These are phyloP conservation scores for Durotheca rogersii DNA, from an alignment of 495 filamentous ascomycete genomes.

Conservation along the genomic window DNA sequence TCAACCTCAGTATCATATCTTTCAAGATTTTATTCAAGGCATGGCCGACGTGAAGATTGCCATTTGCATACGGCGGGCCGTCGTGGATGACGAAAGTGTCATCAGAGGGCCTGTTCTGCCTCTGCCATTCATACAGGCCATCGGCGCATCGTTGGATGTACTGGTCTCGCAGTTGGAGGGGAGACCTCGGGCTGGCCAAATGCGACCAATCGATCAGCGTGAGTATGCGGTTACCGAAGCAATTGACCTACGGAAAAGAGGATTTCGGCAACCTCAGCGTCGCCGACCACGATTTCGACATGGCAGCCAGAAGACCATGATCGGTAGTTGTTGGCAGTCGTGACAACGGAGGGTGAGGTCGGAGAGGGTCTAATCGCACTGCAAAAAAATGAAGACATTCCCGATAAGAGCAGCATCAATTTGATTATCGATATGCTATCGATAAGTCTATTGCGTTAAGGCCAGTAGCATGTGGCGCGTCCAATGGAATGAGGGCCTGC, in stretches of 20 bases:
- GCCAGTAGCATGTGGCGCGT: too few species aligned
- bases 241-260: conserved; percentile 47
- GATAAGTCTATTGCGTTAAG: too few species aligned
- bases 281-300: conserved; percentile 52
- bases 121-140: conserved; percentile 86
- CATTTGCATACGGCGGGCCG: conserved; percentile 97
- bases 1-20: conserved; percentile 81
- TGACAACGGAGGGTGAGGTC: too few species aligned
- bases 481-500: too few species aligned
- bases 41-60: conserved; percentile 92
- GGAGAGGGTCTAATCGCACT: conserved; percentile 11
- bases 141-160: conserved; percentile 81
- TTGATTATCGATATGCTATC: conserved; percentile 13
- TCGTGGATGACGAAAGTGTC: conserved; percentile 83
- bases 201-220: conserved; percentile 26
- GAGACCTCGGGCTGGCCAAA: conserved; percentile 47
- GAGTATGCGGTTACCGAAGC: neutral
- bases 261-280: conserved; percentile 53
- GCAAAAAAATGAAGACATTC: conserved; percentile 1
- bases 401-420: neutral
- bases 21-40: conserved; percentile 97
- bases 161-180: conserved; percentile 48
- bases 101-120: conserved; percentile 53
- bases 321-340: too few species aligned
- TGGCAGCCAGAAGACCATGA: conserved; percentile 38